Evolutionary conservation across 371 early-diverging fungal species (phyloP), one percentile per base, ranked within the genome.

Genomic region (Cokeromyces recurvatus): DNA sequence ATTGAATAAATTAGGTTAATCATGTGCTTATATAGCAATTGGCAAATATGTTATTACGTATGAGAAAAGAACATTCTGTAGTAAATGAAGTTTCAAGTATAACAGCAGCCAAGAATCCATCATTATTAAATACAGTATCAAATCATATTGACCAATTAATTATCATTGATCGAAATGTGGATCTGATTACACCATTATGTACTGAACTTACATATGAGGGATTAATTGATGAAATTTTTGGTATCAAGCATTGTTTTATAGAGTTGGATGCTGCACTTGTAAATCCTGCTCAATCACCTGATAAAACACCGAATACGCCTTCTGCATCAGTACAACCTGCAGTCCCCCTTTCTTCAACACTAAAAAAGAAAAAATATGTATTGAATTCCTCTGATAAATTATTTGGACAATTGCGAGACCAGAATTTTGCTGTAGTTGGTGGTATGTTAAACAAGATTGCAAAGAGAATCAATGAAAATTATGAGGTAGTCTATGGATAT

Each of bases 121-220:
- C 71, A 3, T 42, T 73, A 15, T 38, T 73, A 15, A 73, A 73
- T 37, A 52, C 65, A 0, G 53, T 85, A 16, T 87, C 89, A 2
- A 79, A 82, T 23, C 83, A 79, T 36, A 81, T 95, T 40, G 94
- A 94, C 58, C 85, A 92, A n/a, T 60, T 94, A 31, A 81, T 95
- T 24, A 81, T 97, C 19, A 73, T 97, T 24, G 98, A 97, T 51
- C 81, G 96, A 3, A 81, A 81, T 24, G 88, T 89, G 4, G 98
- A 97, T 64, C 59, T 94, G 34, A 73, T 91, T 15, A 94, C 94
- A 2, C 95, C 95, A 3, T 64, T 97, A 35, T 86, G 92, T 57
- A 95, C 94, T 0, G 92, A 92, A 59, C 65, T 95, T 43, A 95
- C 98, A 0, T 97, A 96, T 65, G 91, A 94, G 65, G 95, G 95